phyloP scores from a whole-genome alignment of 768 basidiomycete species.

The Lentinula guzmanii region DNA sequence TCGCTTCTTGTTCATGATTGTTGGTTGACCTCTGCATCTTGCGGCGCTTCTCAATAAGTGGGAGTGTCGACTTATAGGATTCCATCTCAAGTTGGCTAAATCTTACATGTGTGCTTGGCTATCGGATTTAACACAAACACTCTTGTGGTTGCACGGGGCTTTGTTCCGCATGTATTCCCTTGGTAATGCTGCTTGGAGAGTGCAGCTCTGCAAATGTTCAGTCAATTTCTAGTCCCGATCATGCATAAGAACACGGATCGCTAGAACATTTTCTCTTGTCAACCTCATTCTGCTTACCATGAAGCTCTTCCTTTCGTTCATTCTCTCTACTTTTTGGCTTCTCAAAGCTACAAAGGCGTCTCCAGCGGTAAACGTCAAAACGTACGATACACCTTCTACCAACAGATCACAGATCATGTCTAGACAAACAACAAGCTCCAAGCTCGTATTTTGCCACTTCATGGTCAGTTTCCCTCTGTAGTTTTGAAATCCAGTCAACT shows the following conservation, averaged over 20 bases:
- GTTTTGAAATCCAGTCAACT: neutral
- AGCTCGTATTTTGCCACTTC: slow-evolving; percentile 14
- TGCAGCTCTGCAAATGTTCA: neutral
- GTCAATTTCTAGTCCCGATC: neutral
- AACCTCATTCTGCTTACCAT: neutral
- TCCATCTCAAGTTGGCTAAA: neutral
- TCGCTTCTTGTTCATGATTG: neutral
- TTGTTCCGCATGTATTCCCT: neutral
- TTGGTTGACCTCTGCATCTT: neutral
- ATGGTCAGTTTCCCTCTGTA: slow-evolving; percentile 6
- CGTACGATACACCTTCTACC: neutral
- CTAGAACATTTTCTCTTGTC: no score
- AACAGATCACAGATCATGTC: neutral
- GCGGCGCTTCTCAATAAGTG: neutral
- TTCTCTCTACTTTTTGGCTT: neutral
- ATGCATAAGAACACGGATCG: neutral
- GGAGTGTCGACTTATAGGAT: neutral
- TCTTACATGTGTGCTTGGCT: neutral
- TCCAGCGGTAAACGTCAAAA: neutral
- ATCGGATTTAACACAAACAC: neutral
- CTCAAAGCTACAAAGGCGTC: neutral
- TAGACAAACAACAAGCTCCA: slow-evolving; percentile 2
- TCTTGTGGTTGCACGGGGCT: neutral
- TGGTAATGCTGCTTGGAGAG: neutral
- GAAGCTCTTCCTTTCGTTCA: neutral